Evolutionary conservation across 2,329 filamentous ascomycete genomes (phyloP).

Genomic region (Huntiella omanensis): DNA sequence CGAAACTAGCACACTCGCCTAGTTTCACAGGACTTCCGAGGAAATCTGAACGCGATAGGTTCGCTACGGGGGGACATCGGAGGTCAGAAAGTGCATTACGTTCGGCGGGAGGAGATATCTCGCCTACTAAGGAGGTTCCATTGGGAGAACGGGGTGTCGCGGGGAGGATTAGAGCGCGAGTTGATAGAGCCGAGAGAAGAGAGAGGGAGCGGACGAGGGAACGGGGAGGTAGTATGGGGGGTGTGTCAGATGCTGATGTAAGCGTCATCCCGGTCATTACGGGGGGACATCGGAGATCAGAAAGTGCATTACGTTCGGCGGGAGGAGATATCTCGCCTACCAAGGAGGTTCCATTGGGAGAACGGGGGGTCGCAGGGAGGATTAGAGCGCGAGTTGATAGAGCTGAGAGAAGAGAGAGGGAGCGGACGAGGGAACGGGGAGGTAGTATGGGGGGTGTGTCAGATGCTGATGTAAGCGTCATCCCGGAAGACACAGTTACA

Average conservation of each 20-base stretch:
- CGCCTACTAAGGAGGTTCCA: conserved; percentile 2
- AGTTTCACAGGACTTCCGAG: too few relatives aligned
- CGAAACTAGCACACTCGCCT: too few relatives aligned
- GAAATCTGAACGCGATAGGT: conserved; percentile 3
- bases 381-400: too few relatives aligned
- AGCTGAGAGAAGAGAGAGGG: not conserved
- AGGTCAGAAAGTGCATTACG: conserved; percentile 8
- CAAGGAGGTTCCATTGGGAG: too few relatives aligned
- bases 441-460: not conserved
- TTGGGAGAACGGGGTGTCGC: conserved; percentile 4
- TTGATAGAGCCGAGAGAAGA: not conserved
- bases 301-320: too few relatives aligned
- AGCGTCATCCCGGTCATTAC: not conserved
- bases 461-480: not conserved
- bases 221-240: not conserved
- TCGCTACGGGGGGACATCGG: conserved; percentile 4
- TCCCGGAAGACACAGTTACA: not conserved
- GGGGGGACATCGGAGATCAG: too few relatives aligned
- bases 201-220: conserved; percentile 2
- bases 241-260: not conserved
- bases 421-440: not conserved
- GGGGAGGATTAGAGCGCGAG: not conserved
- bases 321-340: too few relatives aligned
- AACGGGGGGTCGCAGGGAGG: too few relatives aligned
- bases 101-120: conserved; percentile 1